Evolutionary conservation across 1,139 yeast genomes (phyloP), one percentile per base, ranked within the genome.

Genomic region (Diutina ranongensis): DNA sequence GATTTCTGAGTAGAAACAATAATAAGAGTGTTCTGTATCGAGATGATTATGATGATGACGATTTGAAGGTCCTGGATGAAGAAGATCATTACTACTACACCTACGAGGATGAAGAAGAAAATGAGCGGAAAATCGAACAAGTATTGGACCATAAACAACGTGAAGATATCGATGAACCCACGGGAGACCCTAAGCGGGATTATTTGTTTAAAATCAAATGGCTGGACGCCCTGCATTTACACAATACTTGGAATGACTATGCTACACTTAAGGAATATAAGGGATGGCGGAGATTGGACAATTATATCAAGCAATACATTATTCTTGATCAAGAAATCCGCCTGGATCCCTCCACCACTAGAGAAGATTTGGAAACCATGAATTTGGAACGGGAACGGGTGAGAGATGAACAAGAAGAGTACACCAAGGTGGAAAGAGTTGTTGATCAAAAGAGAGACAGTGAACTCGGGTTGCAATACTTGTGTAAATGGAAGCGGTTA

Each of bases 211-310:
- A 79, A 52, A 76, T 94, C 54, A 94, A 94, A 64, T 94, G 99
- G 98, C 73, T 76, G 22, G 86, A 78, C 46, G 72, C 80, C 50
- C 86, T 97, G 15, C 98, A 94, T 65, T 71, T 92, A 52, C 99
- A 92, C 64, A 92, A 92, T 59, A 83, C 96, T 1, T 94, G 97
- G 97, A 96, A 89, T 60, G 61, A 77, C 1, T 89, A 83, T 62
- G 65, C 68, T 9, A 68, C 70, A 4, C 64, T 89, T 46, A 72
- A 72, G 49, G 65, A 64, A 21, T 64, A 64, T 52, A 80, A 83
- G 59, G 98, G 99, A 44, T 71, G 76, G 54, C 86, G 95, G 61
- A 80, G 83, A 55, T 76, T 92, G 28, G 97, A 92, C 53, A 94
- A 94, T 63, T 94, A 89, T 61, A 83, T 88, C 60, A 83, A 83